Base-by-base conservation (phyloP, 495 filamentous ascomycete species). In the Lindgomyces ingoldianus region DNA sequence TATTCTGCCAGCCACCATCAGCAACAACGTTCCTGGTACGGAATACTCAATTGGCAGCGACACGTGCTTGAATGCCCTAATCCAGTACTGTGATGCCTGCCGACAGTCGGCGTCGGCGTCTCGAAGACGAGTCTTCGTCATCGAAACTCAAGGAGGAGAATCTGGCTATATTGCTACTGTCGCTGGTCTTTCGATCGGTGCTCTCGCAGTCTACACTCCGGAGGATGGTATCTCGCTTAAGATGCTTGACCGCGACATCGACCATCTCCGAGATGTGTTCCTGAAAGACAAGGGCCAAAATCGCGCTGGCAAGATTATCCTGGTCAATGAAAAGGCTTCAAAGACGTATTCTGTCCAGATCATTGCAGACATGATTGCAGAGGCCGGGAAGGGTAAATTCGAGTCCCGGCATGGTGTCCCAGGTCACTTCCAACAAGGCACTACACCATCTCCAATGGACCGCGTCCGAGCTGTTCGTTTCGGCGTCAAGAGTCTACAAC, bases 1-100 rank as follows among this genome's bases (percentile, higher is more conserved):
- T 22, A 81, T 96, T 24, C 81, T 98, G 14, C 95, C 95, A 18
- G 95, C 95, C n/a, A 99, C 95, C 25, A 92, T 99, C 73, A 93
- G 89, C 69, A 98, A 98, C 81, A 99, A 99, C 75, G 95, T 99
- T 9, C 95, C 94, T 0, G 95, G 95, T 9, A 96, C 92, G 14
- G 95, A 99, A 76, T 99, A 96, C 78, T 96, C 91, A 0, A 83
- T 99, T 47, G 95, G 95, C 18, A 95, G 90, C 51, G 95, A 99
- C 74, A 99, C 95, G 12, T 99, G 95, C 73, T 80, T 98, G 42
- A 99, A 99, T 75, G 91, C 95, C n/a, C 81, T 99, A 18, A 90
- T 96, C 62, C 82, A 88, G 30, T 99, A 97, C 78, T 99, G 95
- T 73, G 95, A 99, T 78, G 90, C 89, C 45, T 96, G 98, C 78